phyloP scores from a whole-genome alignment of 345 rosid species.

The Lepidium africanum region DNA sequence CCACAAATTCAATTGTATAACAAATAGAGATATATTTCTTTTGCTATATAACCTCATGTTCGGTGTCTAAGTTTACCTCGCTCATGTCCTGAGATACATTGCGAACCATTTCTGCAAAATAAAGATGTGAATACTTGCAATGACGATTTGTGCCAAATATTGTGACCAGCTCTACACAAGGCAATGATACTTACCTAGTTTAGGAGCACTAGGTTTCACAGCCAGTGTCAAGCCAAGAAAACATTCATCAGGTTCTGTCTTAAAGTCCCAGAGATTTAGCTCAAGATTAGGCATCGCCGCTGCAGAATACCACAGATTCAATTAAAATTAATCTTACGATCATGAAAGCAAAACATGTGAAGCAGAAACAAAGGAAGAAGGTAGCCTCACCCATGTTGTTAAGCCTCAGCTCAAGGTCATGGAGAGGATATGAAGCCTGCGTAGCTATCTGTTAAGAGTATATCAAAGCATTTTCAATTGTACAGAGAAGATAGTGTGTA shows the following conservation, averaged over 20 bases:
- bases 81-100: constrained; percentile 50
- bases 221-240: constrained; percentile 90
- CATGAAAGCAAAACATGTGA: neutral
- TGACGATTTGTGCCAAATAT: neutral
- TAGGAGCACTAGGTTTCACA: constrained; percentile 72
- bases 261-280: constrained; percentile 87
- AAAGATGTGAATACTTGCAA: neutral
- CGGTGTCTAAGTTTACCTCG: constrained; percentile 43
- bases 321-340: neutral
- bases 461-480: constrained; percentile 17
- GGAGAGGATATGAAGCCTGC: constrained; percentile 57
- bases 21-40: neutral
- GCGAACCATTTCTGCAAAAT: constrained; percentile 46
- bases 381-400: constrained; percentile 55
- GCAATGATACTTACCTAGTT: constrained; percentile 42
- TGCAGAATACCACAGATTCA: constrained; percentile 19
- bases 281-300: constrained; percentile 83
- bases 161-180: neutral
- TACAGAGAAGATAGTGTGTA: neutral
- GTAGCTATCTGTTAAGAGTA: constrained; percentile 41
- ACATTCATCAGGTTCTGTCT: constrained; percentile 73
- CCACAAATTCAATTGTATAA: neutral
- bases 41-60: neutral
- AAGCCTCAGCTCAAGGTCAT: constrained; percentile 69
- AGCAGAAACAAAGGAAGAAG: neutral